Percentiles rank a stretch among this genome's conserved stretches.
These are phyloP conservation scores for Fusarium sp. DNA, from an alignment of 2,329 filamentous ascomycete genomes.

Conservation along the genomic window DNA sequence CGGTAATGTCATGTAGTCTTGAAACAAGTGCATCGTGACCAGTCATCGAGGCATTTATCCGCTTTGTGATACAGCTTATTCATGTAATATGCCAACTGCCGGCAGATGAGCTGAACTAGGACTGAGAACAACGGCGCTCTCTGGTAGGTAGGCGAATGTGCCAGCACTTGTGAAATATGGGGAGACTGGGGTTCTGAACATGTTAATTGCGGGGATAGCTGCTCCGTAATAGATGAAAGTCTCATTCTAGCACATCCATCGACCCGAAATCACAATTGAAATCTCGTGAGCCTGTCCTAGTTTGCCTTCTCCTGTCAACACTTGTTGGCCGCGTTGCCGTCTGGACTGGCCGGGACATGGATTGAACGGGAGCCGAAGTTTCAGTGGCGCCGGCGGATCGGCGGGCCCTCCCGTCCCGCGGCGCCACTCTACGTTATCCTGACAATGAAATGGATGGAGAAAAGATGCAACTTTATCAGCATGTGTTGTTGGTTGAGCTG, in stretches of 20 bases:
- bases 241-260: neutral
- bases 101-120: neutral
- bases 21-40: constrained; percentile 10
- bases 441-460: neutral
- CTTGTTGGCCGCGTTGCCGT: constrained; percentile 6
- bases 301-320: neutral
- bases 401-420: constrained; percentile 29
- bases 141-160: neutral
- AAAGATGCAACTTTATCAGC: constrained; percentile 10
- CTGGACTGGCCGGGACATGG: constrained; percentile 1
- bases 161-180: neutral
- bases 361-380: constrained; percentile 13
- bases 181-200: neutral
- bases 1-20: constrained; percentile 4
- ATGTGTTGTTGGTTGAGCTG: neutral
- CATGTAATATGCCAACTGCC: neutral
- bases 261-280: neutral
- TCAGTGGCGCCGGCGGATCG: constrained; percentile 20
- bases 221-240: neutral
- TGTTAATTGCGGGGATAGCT: neutral
- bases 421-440: constrained; percentile 28
- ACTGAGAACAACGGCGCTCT: neutral
- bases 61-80: neutral
- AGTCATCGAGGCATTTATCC: neutral
- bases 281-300: neutral